phyloP scores from a whole-genome alignment of 257 asterid genomes.

The Avicennia marina region DNA sequence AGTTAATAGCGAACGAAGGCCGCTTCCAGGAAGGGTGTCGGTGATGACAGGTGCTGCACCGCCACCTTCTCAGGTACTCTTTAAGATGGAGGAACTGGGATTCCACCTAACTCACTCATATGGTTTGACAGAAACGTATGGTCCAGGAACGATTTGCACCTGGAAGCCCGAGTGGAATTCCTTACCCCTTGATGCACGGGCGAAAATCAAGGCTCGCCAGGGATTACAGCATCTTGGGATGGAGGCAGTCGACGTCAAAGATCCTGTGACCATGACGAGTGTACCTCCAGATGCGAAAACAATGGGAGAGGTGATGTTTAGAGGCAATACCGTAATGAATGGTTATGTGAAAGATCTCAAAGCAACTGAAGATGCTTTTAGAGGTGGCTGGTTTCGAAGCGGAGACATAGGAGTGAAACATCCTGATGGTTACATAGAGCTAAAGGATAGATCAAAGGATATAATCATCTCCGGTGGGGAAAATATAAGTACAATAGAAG shows the following conservation, averaged over 20 bases:
- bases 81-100: slow-evolving; percentile 39
- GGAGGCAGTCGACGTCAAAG: slow-evolving; percentile 52
- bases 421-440: slow-evolving; percentile 37
- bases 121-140: slow-evolving; percentile 72
- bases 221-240: slow-evolving; percentile 38
- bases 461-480: slow-evolving; percentile 43
- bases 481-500: slow-evolving; percentile 48
- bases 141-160: slow-evolving; percentile 38
- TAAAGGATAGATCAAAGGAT: slow-evolving; percentile 55
- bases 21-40: slow-evolving; percentile 31
- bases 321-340: slow-evolving; percentile 54
- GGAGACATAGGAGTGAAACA: slow-evolving; percentile 59
- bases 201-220: slow-evolving; percentile 34
- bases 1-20: slow-evolving; percentile 25
- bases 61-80: slow-evolving; percentile 36
- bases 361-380: slow-evolving; percentile 45
- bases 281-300: slow-evolving; percentile 55
- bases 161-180: slow-evolving; percentile 40
- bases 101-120: slow-evolving; percentile 38
- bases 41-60: slow-evolving; percentile 51
- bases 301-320: slow-evolving; percentile 60
- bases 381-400: slow-evolving; percentile 68
- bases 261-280: slow-evolving; percentile 46
- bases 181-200: slow-evolving; percentile 12
- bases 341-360: slow-evolving; percentile 47